Evolutionary conservation across 176 grass and related monocot genomes (phyloP).

Genomic region (Phoenix roebelenii): DNA sequence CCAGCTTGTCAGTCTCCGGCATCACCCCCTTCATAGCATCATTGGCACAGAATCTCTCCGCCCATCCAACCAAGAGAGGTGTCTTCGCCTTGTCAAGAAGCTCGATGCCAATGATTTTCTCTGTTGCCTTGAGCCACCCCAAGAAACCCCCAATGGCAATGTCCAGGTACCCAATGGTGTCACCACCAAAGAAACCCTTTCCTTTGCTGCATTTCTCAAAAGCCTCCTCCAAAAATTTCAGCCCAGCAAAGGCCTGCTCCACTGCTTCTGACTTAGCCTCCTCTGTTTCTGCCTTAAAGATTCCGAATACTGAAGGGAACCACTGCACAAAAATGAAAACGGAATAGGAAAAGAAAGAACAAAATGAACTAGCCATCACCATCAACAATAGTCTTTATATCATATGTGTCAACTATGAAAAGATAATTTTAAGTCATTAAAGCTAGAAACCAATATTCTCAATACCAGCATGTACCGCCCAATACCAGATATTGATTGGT

Average conservation of each 20-base stretch:
- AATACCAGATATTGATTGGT: no score
- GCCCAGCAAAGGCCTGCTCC: not conserved
- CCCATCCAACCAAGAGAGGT: slow-evolving; percentile 36
- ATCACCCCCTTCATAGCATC: slow-evolving; percentile 20
- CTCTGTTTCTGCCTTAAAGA: not conserved
- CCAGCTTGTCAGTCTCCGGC: slow-evolving; percentile 23
- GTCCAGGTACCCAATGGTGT: slow-evolving; percentile 39
- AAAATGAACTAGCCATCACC: no score
- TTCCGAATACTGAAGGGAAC: no score
- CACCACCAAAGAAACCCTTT: slow-evolving; percentile 48
- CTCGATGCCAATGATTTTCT: slow-evolving; percentile 12
- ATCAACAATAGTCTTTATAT: no score
- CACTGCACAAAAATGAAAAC: no score
- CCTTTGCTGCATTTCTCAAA: slow-evolving; percentile 25
- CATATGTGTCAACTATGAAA: no score
- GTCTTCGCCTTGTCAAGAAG: slow-evolving; percentile 31
- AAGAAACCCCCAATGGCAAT: slow-evolving; percentile 27
- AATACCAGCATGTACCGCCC: no score
- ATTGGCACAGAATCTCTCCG: slow-evolving; percentile 18
- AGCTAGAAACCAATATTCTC: no score
- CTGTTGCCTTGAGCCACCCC: slow-evolving; percentile 23
- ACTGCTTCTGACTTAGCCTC: slow-evolving; percentile 24
- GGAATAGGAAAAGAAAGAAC: no score
- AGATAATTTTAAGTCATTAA: no score
- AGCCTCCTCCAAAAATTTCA: slow-evolving; percentile 39